Percentiles rank a stretch among this genome's conserved stretches.
phyloP scores from a whole-genome alignment of 768 basidiomycete genomes.

The Crassisporium funariophilum region DNA sequence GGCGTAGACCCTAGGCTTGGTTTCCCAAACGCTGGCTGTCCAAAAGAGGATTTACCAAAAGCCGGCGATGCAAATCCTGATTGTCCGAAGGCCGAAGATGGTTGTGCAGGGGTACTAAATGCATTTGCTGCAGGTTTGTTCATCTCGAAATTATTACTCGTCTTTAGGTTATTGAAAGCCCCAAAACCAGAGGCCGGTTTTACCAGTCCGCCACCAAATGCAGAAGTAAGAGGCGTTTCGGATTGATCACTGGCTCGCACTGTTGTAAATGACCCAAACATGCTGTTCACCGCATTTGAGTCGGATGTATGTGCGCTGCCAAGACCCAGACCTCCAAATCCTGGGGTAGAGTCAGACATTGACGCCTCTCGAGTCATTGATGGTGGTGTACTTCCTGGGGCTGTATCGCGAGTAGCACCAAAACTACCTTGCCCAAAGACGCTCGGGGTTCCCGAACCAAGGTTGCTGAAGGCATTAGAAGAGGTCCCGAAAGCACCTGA shows the following conservation, averaged over 20 bases:
- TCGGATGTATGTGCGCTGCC: conserved; percentile 25
- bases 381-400: conserved; percentile 16
- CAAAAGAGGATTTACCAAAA: conserved; percentile 39
- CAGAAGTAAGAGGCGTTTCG: conserved; percentile 21
- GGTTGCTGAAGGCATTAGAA: conserved; percentile 17
- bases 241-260: conserved; percentile 24
- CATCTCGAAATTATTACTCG: conserved; percentile 18
- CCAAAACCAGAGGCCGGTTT: conserved; percentile 41
- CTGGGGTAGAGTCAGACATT: conserved; percentile 44
- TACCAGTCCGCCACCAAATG: conserved; percentile 31
- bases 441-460: conserved; percentile 17
- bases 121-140: conserved; percentile 19
- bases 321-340: conserved; percentile 40
- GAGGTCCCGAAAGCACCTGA: conserved; percentile 16
- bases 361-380: conserved; percentile 47
- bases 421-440: conserved; percentile 33
- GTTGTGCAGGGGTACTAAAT: conserved; percentile 12
- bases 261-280: conserved; percentile 39
- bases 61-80: conserved; percentile 38
- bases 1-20: conserved; percentile 14
- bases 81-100: conserved; percentile 35
- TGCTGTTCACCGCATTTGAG: conserved; percentile 31
- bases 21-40: conserved; percentile 34
- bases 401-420: conserved; percentile 15
- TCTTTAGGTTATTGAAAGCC: conserved; percentile 29